Conservation (phyloP, 306 rosid genomes). For the Morella rubra region DNA sequence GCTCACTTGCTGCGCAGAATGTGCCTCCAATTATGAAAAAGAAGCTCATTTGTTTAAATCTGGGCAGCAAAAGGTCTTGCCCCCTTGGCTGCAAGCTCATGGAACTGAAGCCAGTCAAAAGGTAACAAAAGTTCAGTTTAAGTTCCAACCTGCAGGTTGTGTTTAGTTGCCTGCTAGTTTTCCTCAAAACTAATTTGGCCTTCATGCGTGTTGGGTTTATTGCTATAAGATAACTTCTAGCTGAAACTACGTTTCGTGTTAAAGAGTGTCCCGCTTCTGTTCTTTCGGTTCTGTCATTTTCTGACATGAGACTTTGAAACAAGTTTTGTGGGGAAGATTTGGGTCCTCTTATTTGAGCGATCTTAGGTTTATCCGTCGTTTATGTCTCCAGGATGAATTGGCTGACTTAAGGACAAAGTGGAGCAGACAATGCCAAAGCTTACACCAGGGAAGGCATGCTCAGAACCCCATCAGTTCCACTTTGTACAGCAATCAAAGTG, state of each 20-base stretch:
- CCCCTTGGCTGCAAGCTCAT: slow-evolving; percentile 89
- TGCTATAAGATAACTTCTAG: no score
- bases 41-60: slow-evolving; percentile 69
- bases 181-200: no score
- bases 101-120: slow-evolving; percentile 52
- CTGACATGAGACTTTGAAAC: no score
- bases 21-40: slow-evolving; percentile 70
- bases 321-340: no score
- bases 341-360: no score
- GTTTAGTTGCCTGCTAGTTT: no score
- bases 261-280: no score
- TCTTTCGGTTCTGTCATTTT: no score
- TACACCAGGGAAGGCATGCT: slow-evolving; percentile 61
- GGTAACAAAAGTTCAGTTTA: slow-evolving; percentile 40
- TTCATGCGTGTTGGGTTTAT: no score
- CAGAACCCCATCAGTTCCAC: slow-evolving; percentile 42
- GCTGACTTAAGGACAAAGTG: slow-evolving; percentile 64
- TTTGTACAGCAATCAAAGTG: slow-evolving; percentile 32
- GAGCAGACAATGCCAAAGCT: slow-evolving; percentile 63
- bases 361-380: not conserved
- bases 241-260: no score
- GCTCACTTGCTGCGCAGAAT: slow-evolving; percentile 66
- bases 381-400: slow-evolving; percentile 54
- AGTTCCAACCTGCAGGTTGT: not conserved
- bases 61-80: slow-evolving; percentile 63